Conservation (phyloP, 345 rosid genomes). For the Luvunga scandens region DNA sequence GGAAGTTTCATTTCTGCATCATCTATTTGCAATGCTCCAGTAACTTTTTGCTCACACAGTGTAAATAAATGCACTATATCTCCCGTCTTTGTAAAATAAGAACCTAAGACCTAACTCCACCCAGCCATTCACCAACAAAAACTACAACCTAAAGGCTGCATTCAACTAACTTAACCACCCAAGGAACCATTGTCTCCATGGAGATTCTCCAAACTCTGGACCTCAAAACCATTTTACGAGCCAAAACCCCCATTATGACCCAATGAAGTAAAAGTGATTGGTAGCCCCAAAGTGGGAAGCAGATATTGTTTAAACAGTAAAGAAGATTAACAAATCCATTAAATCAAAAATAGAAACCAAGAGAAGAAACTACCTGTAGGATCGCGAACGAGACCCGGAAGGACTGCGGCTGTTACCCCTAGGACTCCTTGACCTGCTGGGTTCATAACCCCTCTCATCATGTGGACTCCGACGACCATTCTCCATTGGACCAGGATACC, state of each 20-base stretch:
- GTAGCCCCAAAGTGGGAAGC: background rate
- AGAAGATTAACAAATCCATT: background rate
- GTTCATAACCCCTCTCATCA: conserved; percentile 39
- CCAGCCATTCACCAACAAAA: background rate
- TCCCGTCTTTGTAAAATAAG: background rate
- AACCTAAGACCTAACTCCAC: background rate
- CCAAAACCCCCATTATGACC: background rate
- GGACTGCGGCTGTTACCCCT: conserved; percentile 36
- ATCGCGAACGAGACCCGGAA: conserved; percentile 47
- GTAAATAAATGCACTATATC: background rate
- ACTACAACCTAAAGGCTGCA: background rate
- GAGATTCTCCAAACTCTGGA: background rate
- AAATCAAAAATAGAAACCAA: background rate
- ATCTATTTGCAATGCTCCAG: background rate
- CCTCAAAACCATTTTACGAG: no score
- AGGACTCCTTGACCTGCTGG: conserved; percentile 47
- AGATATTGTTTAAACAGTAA: background rate
- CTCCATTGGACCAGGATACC: conserved; percentile 51
- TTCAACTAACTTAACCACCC: background rate
- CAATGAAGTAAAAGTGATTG: background rate
- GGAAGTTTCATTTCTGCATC: background rate
- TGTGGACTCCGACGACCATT: conserved; percentile 34
- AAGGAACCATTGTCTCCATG: background rate
- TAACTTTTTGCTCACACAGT: background rate
- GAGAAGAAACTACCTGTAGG: conserved; percentile 42